These are phyloP conservation scores for Crithidia brevicula DNA, from an alignment of 208 protist species.

Conservation along the genomic window DNA sequence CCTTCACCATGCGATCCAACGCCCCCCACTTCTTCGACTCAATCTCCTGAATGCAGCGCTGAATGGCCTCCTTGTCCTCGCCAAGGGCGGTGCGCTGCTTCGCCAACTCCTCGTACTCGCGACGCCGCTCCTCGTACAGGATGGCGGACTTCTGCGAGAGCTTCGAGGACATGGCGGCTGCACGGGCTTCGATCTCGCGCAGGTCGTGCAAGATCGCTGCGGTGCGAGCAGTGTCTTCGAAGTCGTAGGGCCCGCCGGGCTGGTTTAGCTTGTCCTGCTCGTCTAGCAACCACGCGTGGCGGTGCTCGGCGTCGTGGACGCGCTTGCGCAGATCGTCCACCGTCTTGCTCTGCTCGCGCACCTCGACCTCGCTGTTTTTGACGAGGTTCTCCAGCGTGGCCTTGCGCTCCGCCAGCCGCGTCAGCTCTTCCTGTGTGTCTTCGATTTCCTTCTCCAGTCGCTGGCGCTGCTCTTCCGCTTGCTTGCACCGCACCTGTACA, in stretches of 20 bases:
- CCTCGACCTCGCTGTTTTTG: constrained; percentile 83
- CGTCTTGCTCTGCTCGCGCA: constrained; percentile 53
- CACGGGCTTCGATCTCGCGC: constrained; percentile 74
- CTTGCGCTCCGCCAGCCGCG: constrained; percentile 59
- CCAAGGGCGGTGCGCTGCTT: constrained; percentile 93
- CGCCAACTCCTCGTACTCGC: constrained; percentile 97
- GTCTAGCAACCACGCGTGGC: constrained; percentile 62
- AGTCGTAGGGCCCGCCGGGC: constrained; percentile 60
- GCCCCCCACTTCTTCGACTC: constrained; percentile 98
- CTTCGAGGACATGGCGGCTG: constrained; percentile 70
- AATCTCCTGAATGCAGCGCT: constrained; percentile 96
- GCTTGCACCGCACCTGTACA: constrained; percentile 45
- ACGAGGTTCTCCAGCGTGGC: constrained; percentile 62
- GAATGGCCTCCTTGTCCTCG: constrained; percentile 97
- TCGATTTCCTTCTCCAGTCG: constrained; percentile 80
- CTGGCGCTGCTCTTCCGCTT: constrained; percentile 55
- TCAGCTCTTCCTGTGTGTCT: constrained; percentile 78
- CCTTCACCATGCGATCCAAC: constrained; percentile 95
- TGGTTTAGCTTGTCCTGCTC: constrained; percentile 55
- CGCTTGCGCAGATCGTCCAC: constrained; percentile 56
- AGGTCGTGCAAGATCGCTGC: constrained; percentile 68
- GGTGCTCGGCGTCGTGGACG: constrained; percentile 65
- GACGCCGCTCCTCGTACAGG: constrained; percentile 95
- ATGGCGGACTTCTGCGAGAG: constrained; percentile 95
- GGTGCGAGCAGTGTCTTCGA: constrained; percentile 66